A percentile compares a stretch with the other conserved stretches of the same genome.
Evolutionary conservation across 2,329 filamentous ascomycete genomes (phyloP).

Genomic region (Pleurostoma richardsiae): DNA sequence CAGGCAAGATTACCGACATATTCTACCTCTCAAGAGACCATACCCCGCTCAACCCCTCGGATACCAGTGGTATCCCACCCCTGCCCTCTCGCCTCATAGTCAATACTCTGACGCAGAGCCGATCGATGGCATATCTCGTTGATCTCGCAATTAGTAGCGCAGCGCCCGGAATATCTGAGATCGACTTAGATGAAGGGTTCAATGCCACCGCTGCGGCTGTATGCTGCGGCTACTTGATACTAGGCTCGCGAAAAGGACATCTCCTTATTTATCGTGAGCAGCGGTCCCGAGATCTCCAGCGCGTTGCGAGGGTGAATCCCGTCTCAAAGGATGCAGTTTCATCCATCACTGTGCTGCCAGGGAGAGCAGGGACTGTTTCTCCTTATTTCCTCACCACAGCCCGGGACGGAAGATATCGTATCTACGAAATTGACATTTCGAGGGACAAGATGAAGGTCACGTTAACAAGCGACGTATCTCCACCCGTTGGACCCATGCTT

Average conservation of each 20-base stretch:
- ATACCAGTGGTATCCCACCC: too few relatives aligned
- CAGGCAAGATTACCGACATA: constrained; percentile 47
- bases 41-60: too few relatives aligned
- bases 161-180: too few relatives aligned
- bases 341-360: constrained; percentile 47
- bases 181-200: constrained; percentile 38
- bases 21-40: constrained; percentile 27
- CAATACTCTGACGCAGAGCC: too few relatives aligned
- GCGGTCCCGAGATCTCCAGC: constrained; percentile 18
- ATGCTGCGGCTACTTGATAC: constrained; percentile 34
- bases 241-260: constrained; percentile 50
- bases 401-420: constrained; percentile 70
- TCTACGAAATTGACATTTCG: constrained; percentile 41
- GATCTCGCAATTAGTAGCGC: too few relatives aligned
- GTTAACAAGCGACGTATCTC: constrained; percentile 61
- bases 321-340: constrained; percentile 63
- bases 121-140: too few relatives aligned
- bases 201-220: constrained; percentile 41
- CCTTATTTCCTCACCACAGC: constrained; percentile 64
- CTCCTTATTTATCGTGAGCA: constrained; percentile 29
- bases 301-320: constrained; percentile 28
- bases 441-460: constrained; percentile 21
- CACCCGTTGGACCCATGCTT: constrained; percentile 71
- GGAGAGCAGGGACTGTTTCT: constrained; percentile 13
- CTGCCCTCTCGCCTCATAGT: too few relatives aligned